Evolutionary conservation across 2,329 filamentous ascomycete genomes (phyloP), one percentile per base, ranked within the genome.

Genomic region (Alternaria alternata): DNA sequence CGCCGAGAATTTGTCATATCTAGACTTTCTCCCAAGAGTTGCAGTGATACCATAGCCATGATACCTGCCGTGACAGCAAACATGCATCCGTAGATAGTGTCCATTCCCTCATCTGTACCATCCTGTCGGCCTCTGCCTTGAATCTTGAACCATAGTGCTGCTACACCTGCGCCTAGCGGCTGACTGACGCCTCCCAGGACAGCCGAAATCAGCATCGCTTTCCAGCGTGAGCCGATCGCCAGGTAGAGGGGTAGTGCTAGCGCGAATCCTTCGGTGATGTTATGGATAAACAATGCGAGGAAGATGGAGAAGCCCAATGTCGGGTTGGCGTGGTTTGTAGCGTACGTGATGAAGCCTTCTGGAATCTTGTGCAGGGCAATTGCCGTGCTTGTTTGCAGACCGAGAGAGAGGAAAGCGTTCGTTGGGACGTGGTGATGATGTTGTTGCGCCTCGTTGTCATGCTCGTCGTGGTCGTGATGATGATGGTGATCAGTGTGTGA

Each of bases 351-450:
- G 78, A 90, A 90, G 39, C 88, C 88, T 77, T 90, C 95, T 1
- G 95, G 95, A 36, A 98, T 90, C 77, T 99, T 99, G 82, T 99
- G 95, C 1, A 99, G 83, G 7, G 94, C 93, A 64, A 99, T 98
- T 6, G 95, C 95, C 51, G 97, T 89, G 16, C 92, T 94, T 0
- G 95, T 98, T 78, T 99, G 95, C 1, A 99, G 86, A n/a, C 95
- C 94, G 61, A 98, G 95, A 53, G 92, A 92, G 63, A 98, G 84
- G 77, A 97, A 99, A 6, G 92, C 93, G 73, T 98, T 98, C 63
- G 92, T 89, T 0, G 94, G 92, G 3, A 98, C 94, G 77, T 99
- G 95, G 78, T 99, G 94, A 73, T 99, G 94, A 73, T 97, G 94
- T 61, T 93, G 66, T 24, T 52, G 28, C 4, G 28, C 16, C 20